Evolutionary conservation across 768 basidiomycete genomes (phyloP).

Genomic region (Lepiota subincarnata): DNA sequence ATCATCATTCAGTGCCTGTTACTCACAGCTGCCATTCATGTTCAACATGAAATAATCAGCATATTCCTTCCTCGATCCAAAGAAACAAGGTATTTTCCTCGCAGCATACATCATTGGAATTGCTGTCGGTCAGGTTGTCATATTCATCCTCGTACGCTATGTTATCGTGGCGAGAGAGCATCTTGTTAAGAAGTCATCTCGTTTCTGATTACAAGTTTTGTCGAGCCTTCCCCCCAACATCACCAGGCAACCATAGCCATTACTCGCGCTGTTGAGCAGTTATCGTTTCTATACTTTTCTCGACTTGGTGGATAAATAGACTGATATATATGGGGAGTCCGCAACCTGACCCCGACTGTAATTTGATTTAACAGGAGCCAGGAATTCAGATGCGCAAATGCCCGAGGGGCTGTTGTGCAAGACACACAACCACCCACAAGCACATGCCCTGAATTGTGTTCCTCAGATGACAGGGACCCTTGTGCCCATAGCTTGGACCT

Average conservation of each 20-base stretch:
- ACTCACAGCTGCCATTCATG: background rate
- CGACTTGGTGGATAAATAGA: too few relatives aligned
- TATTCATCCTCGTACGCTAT: conserved; percentile 48
- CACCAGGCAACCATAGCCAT: background rate
- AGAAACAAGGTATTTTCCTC: conserved; percentile 34
- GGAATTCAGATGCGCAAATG: too few relatives aligned
- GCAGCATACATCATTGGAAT: conserved; percentile 66
- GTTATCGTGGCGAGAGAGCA: conserved; percentile 34
- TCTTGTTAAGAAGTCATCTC: background rate
- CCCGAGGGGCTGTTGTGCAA: too few relatives aligned
- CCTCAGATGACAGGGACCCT: too few relatives aligned
- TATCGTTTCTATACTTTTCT: too few relatives aligned
- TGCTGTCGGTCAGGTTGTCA: conserved; percentile 41
- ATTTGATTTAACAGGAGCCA: too few relatives aligned
- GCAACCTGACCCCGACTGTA: too few relatives aligned
- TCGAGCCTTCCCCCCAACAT: background rate
- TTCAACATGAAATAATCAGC: conserved; percentile 31
- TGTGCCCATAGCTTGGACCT: too few relatives aligned
- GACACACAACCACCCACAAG: too few relatives aligned
- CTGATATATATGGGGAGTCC: too few relatives aligned
- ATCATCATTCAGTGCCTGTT: background rate
- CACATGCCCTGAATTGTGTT: too few relatives aligned
- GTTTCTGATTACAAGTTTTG: too few relatives aligned
- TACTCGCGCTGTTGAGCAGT: background rate
- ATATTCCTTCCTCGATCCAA: conserved; percentile 63